phyloP scores from a whole-genome alignment of 768 basidiomycete genomes.

The Tulasnella sp. region DNA sequence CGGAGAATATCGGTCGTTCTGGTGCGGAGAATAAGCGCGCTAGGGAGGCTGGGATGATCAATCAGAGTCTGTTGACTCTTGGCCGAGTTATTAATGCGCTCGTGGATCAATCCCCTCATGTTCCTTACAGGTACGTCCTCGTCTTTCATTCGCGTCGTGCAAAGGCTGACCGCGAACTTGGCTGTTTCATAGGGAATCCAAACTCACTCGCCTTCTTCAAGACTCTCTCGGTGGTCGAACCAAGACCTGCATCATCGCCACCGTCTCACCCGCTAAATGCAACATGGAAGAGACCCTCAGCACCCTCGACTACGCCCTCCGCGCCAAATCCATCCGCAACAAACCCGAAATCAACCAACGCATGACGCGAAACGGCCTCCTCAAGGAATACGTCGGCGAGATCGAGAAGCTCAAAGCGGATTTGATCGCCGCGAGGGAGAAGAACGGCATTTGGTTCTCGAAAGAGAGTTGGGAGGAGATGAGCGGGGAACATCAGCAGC shows the following conservation, averaged over 20 bases:
- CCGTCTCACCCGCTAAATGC: slow-evolving; percentile 84
- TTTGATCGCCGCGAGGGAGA: slow-evolving; percentile 83
- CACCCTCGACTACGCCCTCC: slow-evolving; percentile 91
- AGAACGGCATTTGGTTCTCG: slow-evolving; percentile 92
- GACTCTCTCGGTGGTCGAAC: slow-evolving; percentile 95
- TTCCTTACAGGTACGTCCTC: slow-evolving; percentile 74
- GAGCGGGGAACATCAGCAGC: slow-evolving; percentile 63
- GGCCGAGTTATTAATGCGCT: slow-evolving; percentile 94
- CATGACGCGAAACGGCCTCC: slow-evolving; percentile 81
- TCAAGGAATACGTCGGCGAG: slow-evolving; percentile 90
- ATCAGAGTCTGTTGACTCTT: slow-evolving; percentile 92
- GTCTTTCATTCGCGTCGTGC: slow-evolving; percentile 11
- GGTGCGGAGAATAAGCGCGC: slow-evolving; percentile 94
- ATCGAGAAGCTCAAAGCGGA: slow-evolving; percentile 91
- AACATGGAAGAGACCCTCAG: slow-evolving; percentile 97
- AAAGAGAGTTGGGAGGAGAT: slow-evolving; percentile 86
- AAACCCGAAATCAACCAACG: slow-evolving; percentile 92
- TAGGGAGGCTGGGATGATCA: slow-evolving; percentile 97
- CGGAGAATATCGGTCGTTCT: slow-evolving; percentile 92
- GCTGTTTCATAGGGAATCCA: slow-evolving; percentile 68
- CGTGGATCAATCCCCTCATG: slow-evolving; percentile 83
- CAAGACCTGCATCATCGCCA: slow-evolving; percentile 96
- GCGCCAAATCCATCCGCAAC: slow-evolving; percentile 92
- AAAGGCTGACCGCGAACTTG: slow-evolving; percentile 11
- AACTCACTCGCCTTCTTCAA: slow-evolving; percentile 93